These are phyloP conservation scores for Arachis hypogaea DNA, from an alignment of 306 rosid genomes.

Conservation along the genomic window DNA sequence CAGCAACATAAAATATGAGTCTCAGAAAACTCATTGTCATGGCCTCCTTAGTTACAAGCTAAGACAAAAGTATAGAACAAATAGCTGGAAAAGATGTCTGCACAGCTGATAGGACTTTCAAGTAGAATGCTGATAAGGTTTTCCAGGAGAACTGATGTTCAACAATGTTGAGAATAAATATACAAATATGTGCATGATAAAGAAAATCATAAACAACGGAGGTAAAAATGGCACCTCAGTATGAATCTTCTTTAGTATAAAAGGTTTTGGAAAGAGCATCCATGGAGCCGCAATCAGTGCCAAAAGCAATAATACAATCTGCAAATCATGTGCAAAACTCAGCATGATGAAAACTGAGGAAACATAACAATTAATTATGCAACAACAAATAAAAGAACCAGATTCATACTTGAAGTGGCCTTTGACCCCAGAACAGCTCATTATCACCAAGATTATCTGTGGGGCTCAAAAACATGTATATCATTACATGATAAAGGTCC, in stretches of 20 bases:
- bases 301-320: slow-evolving; percentile 87
- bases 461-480: slow-evolving; percentile 98
- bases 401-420: slow-evolving; percentile 85
- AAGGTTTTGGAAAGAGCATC: slow-evolving; percentile 99
- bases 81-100: slow-evolving; percentile 28
- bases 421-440: slow-evolving; percentile 97
- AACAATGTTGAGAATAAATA: slow-evolving; percentile 15
- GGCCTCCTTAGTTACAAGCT: slow-evolving; percentile 31
- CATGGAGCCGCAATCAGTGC: slow-evolving; percentile 96
- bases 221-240: slow-evolving; percentile 66
- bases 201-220: slow-evolving; percentile 34
- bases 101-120: slow-evolving; percentile 14
- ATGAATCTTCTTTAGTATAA: slow-evolving; percentile 83
- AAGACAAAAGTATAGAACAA: slow-evolving; percentile 25
- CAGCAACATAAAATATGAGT: slow-evolving; percentile 38
- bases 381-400: slow-evolving; percentile 34
- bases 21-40: slow-evolving; percentile 31
- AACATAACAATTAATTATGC: slow-evolving; percentile 8
- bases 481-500: slow-evolving; percentile 99
- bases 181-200: slow-evolving; percentile 10
- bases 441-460: slow-evolving; percentile 91
- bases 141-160: slow-evolving; percentile 21
- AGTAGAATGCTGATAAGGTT: slow-evolving; percentile 26
- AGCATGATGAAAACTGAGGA: slow-evolving; percentile 33
- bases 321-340: slow-evolving; percentile 54